Evolutionary conservation across 1,284 basidiomycete species (phyloP), one percentile per base, ranked within the genome.

Genomic region (Amylostereum areolatum): DNA sequence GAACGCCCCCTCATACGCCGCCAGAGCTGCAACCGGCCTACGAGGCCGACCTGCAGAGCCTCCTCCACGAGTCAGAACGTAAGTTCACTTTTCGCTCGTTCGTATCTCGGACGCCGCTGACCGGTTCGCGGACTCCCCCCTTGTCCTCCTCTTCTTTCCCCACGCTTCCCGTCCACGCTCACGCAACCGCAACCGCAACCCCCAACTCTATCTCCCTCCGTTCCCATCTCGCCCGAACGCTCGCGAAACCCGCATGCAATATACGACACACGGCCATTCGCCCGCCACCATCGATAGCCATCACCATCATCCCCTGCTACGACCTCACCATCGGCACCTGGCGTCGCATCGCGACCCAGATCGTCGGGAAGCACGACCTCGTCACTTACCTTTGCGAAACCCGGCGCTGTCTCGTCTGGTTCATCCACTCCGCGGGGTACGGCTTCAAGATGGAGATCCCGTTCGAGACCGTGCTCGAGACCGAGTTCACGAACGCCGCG

Each of bases 361-460:
- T 70, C 6, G 70, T 66, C 53, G n/a, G n/a, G n/a, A 75, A 76
- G 48, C 74, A 83, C 54, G 86, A 89, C 63, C 72, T 91, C 5
- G 71, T 89, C 37, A 85, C 84, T 3, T 91, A 89, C 65, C 69
- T 84, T 24, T 88, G 77, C 63, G 81, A 88, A 33, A 55, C 65
- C 43, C 82, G 77, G 56, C 78, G 75, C 35, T 81, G 76, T 57
- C 67, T 91, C 40, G 79, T 77, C 2, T 91, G 88, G 88, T 90
- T 84, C 64, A 81, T 91, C 53, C 77, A 81, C 40, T 84, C 83
- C 12, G 72, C 68, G 1, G 85, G 85, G 29, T 76, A 75, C 55
- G 79, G 83, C 34, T 90, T 89, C 73, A 89, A 90, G 65, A 90
- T 91, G 83, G 84, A 86, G 55, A 74, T 89, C n/a, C 77, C 84